Evolutionary conservation across 2,329 filamentous ascomycete genomes (phyloP), one percentile per base, ranked within the genome.

Genomic region (Colletotrichum brevisporum): DNA sequence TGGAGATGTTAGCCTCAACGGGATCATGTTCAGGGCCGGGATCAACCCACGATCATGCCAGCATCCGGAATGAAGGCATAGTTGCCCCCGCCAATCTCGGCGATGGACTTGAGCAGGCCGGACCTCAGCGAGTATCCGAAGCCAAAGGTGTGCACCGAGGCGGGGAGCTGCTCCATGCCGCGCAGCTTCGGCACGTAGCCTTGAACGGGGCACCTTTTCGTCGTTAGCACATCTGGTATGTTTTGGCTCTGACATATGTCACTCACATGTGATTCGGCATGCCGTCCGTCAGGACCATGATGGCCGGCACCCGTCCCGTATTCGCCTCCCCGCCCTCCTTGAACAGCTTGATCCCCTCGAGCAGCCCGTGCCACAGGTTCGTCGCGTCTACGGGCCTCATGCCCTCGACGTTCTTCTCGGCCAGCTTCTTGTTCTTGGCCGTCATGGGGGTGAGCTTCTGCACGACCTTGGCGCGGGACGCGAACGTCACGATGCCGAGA

Each of bases 21-120:
- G 21, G 2, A 21, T 1, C 5, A 21, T 1, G 18, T 5, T 6
- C 2, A 15, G 1, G 26, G 4, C n/a, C 8, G 8, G 12, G 54
- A 0, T 50, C 3, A 31, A 71, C 80, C 65, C 71, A 83, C 81
- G 68, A 91, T 86, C 87, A 91, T 90, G 67, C 88, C 86, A 0
- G 86, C 84, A 62, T 91, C 88, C 0, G 88, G 86, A 18, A 91
- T 90, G 71, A 90, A 91, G 9, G 86, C 80, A 66, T 89, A 91
- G 74, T 84, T 88, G 1, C 89, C 89, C 3, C 83, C 80, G 0
- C 86, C 84, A 55, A 86, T 78, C 73, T 90, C 88, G 1, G 88
- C 84, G 54, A 91, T 87, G 2, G 88, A 87, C 76, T 89, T 88
- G 62, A 91, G 80, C 18, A 90, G 78, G 0, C 85, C 86, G 0